Evolutionary conservation across 75 land plant genomes (phyloP).

Genomic region (Selaginella moellendorffii): DNA sequence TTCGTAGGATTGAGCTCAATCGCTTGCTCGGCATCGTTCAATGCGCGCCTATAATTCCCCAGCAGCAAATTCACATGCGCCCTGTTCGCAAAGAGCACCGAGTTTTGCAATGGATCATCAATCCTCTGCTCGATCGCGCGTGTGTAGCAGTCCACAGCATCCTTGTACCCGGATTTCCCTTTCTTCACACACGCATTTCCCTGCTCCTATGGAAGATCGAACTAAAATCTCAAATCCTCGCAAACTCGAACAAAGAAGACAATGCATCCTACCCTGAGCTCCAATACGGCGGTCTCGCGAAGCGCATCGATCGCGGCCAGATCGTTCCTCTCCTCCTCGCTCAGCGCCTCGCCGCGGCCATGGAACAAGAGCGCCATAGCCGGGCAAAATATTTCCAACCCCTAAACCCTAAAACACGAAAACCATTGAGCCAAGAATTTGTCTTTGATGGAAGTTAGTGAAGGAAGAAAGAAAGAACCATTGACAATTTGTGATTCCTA

Average conservation of each 20-base stretch:
- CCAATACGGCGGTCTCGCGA: slow-evolving; percentile 55
- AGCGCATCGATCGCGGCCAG: slow-evolving; percentile 66
- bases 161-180: slow-evolving; percentile 70
- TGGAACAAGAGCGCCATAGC: slow-evolving; percentile 88
- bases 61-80: slow-evolving; percentile 82
- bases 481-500: not conserved
- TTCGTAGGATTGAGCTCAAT: slow-evolving; percentile 46
- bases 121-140: slow-evolving; percentile 72
- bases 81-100: slow-evolving; percentile 63
- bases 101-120: slow-evolving; percentile 30
- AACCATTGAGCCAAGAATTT: not conserved
- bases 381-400: too few species aligned
- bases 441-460: not conserved
- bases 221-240: not conserved
- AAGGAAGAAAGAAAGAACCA: too few species aligned
- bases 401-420: not conserved
- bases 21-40: slow-evolving; percentile 70
- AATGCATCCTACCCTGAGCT: slow-evolving; percentile 58
- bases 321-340: slow-evolving; percentile 49
- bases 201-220: slow-evolving; percentile 43
- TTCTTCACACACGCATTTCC: slow-evolving; percentile 75
- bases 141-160: slow-evolving; percentile 85
- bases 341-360: slow-evolving; percentile 37
- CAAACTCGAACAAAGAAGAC: too few species aligned
- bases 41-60: slow-evolving; percentile 70